Percentiles rank a stretch among this genome's conserved stretches.
Conservation (phyloP, 2,329 filamentous ascomycete genomes). For the Drechslerella coelobrocha region DNA sequence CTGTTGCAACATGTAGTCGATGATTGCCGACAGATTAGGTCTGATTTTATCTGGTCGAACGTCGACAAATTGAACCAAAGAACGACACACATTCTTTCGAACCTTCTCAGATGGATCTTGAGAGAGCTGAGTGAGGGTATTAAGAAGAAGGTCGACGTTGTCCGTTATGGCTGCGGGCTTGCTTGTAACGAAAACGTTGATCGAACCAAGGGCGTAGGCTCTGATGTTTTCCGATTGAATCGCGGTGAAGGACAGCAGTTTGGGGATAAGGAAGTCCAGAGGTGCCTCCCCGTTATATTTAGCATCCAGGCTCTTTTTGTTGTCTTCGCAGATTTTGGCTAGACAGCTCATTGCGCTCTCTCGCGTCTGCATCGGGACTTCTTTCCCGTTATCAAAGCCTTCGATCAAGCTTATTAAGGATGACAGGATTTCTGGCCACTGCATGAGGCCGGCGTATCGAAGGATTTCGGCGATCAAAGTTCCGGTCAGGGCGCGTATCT, state of each 20-base stretch:
- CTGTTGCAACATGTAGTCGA: slow-evolving; percentile 91
- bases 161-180: slow-evolving; percentile 82
- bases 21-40: slow-evolving; percentile 83
- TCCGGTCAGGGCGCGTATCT: slow-evolving; percentile 87
- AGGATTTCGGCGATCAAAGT: slow-evolving; percentile 95
- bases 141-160: slow-evolving; percentile 79
- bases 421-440: slow-evolving; percentile 88
- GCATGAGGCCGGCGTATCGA: slow-evolving; percentile 79
- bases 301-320: slow-evolving; percentile 81
- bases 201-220: slow-evolving; percentile 77
- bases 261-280: slow-evolving; percentile 85
- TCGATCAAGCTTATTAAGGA: slow-evolving; percentile 77
- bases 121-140: slow-evolving; percentile 81
- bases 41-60: slow-evolving; percentile 86
- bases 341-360: slow-evolving; percentile 94
- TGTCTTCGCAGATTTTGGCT: slow-evolving; percentile 96
- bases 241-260: slow-evolving; percentile 84
- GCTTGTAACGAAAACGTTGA: slow-evolving; percentile 89
- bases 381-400: slow-evolving; percentile 57
- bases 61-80: slow-evolving; percentile 91
- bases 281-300: slow-evolving; percentile 89
- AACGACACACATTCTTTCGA: slow-evolving; percentile 87
- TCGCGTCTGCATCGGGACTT: slow-evolving; percentile 76
- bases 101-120: slow-evolving; percentile 80
- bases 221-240: slow-evolving; percentile 79